Percentiles rank a stretch among this genome's conserved stretches.
Evolutionary conservation across 768 basidiomycete genomes (phyloP).

Genomic region (Termitomyces sp.): DNA sequence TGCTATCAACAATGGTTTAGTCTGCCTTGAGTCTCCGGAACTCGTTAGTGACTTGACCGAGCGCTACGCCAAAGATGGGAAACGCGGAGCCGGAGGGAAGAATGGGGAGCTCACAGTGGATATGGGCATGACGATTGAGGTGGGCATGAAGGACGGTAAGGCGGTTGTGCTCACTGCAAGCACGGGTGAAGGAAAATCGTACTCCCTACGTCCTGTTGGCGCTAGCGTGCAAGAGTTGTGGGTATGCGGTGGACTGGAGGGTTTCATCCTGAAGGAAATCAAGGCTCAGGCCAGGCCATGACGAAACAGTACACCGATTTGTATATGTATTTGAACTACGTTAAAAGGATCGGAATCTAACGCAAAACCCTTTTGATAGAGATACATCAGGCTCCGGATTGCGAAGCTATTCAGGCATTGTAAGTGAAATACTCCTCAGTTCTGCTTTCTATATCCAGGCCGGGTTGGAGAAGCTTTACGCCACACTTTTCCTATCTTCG

Average conservation of each 20-base stretch:
- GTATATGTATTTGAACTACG: neutral
- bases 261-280: constrained; percentile 80
- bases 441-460: neutral
- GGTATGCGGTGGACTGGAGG: constrained; percentile 92
- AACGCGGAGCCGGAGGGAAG: constrained; percentile 71
- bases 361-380: neutral
- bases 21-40: constrained; percentile 90
- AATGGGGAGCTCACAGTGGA: constrained; percentile 84
- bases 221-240: constrained; percentile 96
- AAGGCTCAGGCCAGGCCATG: constrained; percentile 22
- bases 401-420: neutral
- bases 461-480: neutral
- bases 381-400: neutral
- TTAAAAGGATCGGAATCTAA: neutral
- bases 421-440: neutral
- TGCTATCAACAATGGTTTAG: constrained; percentile 96
- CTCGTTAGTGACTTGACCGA: constrained; percentile 81
- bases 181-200: constrained; percentile 44
- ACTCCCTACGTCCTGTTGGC: constrained; percentile 74
- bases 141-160: constrained; percentile 67
- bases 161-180: constrained; percentile 45
- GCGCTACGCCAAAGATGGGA: constrained; percentile 65
- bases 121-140: constrained; percentile 53
- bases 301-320: neutral
- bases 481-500: constrained; percentile 26